A percentile compares a stretch with the other conserved stretches of the same genome.
phyloP scores from a whole-genome alignment of 768 basidiomycete genomes.

The Boletus eberwhitei region DNA sequence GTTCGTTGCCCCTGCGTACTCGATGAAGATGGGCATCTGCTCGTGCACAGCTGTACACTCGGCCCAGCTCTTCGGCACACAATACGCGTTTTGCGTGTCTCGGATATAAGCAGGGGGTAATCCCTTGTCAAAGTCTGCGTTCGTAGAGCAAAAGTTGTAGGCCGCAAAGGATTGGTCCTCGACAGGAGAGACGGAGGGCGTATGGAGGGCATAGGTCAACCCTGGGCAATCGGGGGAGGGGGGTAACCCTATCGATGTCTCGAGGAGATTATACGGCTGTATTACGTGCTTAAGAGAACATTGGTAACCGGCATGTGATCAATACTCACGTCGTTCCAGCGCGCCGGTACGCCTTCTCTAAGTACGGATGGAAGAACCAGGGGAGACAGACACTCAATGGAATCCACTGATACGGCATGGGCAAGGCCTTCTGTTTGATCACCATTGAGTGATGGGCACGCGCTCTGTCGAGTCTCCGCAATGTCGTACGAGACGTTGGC shows the following conservation, averaged over 20 bases:
- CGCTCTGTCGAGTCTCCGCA: conserved; percentile 15
- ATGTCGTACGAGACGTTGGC: conserved; percentile 32
- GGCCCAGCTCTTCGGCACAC: conserved; percentile 27
- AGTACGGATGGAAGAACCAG: conserved; percentile 31
- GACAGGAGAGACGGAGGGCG: conserved; percentile 25
- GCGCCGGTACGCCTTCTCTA: conserved; percentile 28
- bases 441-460: conserved; percentile 9
- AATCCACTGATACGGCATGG: conserved; percentile 21
- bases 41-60: conserved; percentile 17
- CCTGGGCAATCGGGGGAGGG: conserved; percentile 22
- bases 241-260: conserved; percentile 29
- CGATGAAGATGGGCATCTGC: conserved; percentile 29
- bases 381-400: conserved; percentile 28
- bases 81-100: conserved; percentile 20
- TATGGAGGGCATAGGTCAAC: conserved; percentile 25
- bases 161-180: conserved; percentile 20
- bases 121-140: conserved; percentile 9
- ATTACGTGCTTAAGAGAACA: conserved; percentile 18
- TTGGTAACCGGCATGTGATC: conserved; percentile 9
- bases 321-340: conserved; percentile 34
- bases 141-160: conserved; percentile 16
- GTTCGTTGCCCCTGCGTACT: conserved; percentile 14
- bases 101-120: conserved; percentile 12
- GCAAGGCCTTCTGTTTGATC: conserved; percentile 24
- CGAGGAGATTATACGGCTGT: conserved; percentile 34